These are phyloP conservation scores for Metarhizium humberi DNA, from an alignment of 2,329 filamentous ascomycete genomes.

Conservation along the genomic window DNA sequence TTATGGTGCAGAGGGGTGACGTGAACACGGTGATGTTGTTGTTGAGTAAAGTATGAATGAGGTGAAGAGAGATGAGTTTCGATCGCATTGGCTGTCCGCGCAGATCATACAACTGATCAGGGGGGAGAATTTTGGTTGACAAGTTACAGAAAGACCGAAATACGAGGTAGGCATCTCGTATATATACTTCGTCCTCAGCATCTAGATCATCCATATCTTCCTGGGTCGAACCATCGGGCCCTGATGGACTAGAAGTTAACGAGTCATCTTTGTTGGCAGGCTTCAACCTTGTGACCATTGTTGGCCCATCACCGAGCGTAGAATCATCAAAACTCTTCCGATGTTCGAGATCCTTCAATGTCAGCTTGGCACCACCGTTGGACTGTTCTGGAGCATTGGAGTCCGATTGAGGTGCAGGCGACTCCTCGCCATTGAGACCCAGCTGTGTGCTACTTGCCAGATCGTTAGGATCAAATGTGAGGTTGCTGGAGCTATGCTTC, in stretches of 20 bases:
- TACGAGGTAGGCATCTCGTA: slow-evolving; percentile 92
- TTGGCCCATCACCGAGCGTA: slow-evolving; percentile 55
- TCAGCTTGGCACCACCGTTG: slow-evolving; percentile 45
- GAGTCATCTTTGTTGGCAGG: slow-evolving; percentile 27
- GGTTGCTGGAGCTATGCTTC: slow-evolving; percentile 42
- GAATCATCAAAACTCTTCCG: slow-evolving; percentile 63
- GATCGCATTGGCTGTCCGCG: slow-evolving; percentile 95
- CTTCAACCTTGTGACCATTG: slow-evolving; percentile 56
- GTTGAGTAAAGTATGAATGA: slow-evolving; percentile 90
- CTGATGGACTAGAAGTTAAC: slow-evolving; percentile 44
- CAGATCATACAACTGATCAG: slow-evolving; percentile 86
- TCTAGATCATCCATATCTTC: slow-evolving; percentile 53
- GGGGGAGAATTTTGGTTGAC: slow-evolving; percentile 81
- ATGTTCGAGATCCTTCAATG: slow-evolving; percentile 57
- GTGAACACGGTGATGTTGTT: slow-evolving; percentile 89
- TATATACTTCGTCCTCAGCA: slow-evolving; percentile 87
- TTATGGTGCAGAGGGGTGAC: slow-evolving; percentile 85
- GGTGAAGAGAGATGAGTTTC: slow-evolving; percentile 88
- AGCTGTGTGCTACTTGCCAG: slow-evolving; percentile 26
- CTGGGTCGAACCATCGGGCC: slow-evolving; percentile 42
- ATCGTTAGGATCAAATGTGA: slow-evolving; percentile 39
- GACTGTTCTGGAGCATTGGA: slow-evolving; percentile 18
- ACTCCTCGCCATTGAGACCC: slow-evolving; percentile 26
- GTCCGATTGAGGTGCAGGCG: slow-evolving; percentile 22
- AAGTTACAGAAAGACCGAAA: slow-evolving; percentile 97